phyloP scores from a whole-genome alignment of 345 rosid species.

The Psidium friedrichsthalianum region DNA sequence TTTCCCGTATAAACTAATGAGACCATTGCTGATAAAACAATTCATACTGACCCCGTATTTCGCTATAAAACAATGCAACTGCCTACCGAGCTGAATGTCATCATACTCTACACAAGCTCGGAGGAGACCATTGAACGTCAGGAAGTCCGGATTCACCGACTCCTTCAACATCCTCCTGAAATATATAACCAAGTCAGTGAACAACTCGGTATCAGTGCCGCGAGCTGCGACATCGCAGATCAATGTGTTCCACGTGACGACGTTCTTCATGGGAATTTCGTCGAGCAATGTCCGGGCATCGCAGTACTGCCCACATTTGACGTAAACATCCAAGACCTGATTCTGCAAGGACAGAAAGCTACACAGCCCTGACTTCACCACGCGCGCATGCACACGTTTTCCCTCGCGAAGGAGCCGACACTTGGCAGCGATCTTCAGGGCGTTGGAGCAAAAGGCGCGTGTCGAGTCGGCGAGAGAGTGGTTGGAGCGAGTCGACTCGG shows the following conservation, averaged over 20 bases:
- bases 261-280: constrained; percentile 50
- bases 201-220: not conserved
- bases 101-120: constrained; percentile 30
- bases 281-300: constrained; percentile 38
- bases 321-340: constrained; percentile 35
- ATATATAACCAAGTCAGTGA: constrained; percentile 8
- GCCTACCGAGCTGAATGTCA: constrained; percentile 27
- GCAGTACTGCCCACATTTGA: constrained; percentile 16
- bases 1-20: constrained; percentile 63
- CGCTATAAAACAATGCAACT: constrained; percentile 38
- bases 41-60: constrained; percentile 36
- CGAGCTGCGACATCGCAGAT: constrained; percentile 27
- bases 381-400: constrained; percentile 23
- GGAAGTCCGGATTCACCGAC: constrained; percentile 29
- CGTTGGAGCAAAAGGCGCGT: constrained; percentile 8
- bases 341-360: constrained; percentile 30
- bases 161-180: constrained; percentile 34
- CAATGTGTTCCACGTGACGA: constrained; percentile 57
- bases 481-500: not conserved
- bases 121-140: constrained; percentile 40
- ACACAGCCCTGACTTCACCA: constrained; percentile 30
- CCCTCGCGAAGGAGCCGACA: constrained; percentile 12
- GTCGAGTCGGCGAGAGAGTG: not conserved
- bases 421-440: constrained; percentile 28
- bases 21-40: constrained; percentile 32